Base-by-base conservation (phyloP, 2,329 filamentous ascomycete genomes). In the Colletotrichum lindemuthianum region DNA sequence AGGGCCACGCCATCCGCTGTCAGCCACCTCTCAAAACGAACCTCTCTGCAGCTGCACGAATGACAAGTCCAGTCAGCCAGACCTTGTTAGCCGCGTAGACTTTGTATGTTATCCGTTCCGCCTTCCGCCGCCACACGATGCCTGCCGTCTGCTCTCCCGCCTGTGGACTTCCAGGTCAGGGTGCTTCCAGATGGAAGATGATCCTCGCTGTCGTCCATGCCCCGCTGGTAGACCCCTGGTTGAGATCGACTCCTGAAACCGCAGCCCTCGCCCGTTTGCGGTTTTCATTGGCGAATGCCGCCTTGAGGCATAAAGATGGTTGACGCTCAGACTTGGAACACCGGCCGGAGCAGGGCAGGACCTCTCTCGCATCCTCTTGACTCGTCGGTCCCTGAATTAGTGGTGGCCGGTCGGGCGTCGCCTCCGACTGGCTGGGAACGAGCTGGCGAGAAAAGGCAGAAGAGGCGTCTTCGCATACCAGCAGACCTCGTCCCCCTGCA, bases 161-260 rank as follows among this genome's bases (percentile, higher is more conserved):
- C 64, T 63, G 60, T 48, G 55, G 58, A 58, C 60, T 59, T 57
- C 50, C 48, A 63, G 44, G 24, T 50, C 64, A 52, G 65, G 49
- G 56, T 45, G 39, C 50, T 59, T 50, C 55, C 45, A 41, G 65
- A 59, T 67, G 56, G 45, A 39, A 54, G 33, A 15, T 11, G 32
- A n/a, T 15, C 50, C 41, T 24, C 24, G 24, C 34, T 47, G 44
- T 57, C 57, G 60, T 50, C 60, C 57, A 60, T 57, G 60, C 54
- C 65, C 51, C 65, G 60, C 65, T 44, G 44, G 52, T 61, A 56
- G 49, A 55, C 48, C 60, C 65, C 63, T 65, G 63, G 53, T 41
- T 45, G n/a, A 65, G 65, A 68, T 68, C 53, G 60, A 67, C 67
- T 67, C 44, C 65, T 68, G 67, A 68, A 68, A 68, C 67, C 12